These are phyloP conservation scores for Plantago coronopus DNA, from an alignment of 305 asterid genomes.

Conservation along the genomic window DNA sequence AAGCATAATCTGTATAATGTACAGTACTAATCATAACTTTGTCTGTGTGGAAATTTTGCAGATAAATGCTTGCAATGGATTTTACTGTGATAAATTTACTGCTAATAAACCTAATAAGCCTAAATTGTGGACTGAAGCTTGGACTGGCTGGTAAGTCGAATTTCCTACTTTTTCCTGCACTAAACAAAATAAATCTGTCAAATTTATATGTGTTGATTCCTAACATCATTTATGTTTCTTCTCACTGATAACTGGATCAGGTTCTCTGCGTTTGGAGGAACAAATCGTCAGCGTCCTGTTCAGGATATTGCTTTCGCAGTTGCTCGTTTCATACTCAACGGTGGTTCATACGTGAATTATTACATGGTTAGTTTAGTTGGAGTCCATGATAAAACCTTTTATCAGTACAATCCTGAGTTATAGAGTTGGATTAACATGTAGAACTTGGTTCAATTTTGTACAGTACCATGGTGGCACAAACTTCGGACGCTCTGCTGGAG, in stretches of 20 bases:
- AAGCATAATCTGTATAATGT: background rate
- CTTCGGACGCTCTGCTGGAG: constrained; percentile 65
- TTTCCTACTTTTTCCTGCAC: constrained; percentile 5
- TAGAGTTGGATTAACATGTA: background rate
- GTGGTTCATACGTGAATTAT: constrained; percentile 57
- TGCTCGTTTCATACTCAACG: constrained; percentile 50
- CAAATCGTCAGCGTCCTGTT: constrained; percentile 48
- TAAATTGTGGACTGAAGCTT: constrained; percentile 63
- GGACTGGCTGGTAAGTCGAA: constrained; percentile 63
- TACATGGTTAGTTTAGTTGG: constrained; percentile 49
- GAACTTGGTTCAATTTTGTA: constrained; percentile 5
- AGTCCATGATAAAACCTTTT: background rate
- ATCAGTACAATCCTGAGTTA: background rate
- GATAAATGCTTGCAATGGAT: constrained; percentile 68
- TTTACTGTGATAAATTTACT: constrained; percentile 52
- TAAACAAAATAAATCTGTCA: background rate
- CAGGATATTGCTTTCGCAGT: constrained; percentile 68
- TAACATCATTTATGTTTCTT: constrained; percentile 3
- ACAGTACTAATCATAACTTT: background rate
- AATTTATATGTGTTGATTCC: constrained; percentile 8
- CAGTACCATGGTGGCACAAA: constrained; percentile 74
- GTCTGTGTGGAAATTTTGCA: constrained; percentile 20
- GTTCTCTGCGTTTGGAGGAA: constrained; percentile 60
- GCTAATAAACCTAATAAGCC: constrained; percentile 74
- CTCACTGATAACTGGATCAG: constrained; percentile 24